Percentiles rank a stretch among this genome's conserved stretches.
Evolutionary conservation across 2,329 filamentous ascomycete genomes (phyloP).

Genomic region (Arthrinium puccinioides): DNA sequence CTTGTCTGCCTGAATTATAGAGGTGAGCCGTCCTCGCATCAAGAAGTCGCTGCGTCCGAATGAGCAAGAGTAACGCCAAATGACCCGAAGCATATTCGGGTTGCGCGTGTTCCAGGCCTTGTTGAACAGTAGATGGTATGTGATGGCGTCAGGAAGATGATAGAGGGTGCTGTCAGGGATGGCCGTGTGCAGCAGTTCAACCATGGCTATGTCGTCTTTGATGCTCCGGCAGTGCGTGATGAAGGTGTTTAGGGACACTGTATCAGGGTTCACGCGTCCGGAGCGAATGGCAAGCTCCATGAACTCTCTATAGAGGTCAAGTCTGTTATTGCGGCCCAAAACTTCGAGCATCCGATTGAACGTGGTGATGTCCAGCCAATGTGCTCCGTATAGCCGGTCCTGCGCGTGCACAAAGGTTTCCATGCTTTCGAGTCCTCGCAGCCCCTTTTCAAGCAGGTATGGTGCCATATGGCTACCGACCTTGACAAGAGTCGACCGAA

Average conservation of each 20-base stretch:
- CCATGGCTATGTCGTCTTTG: constrained; percentile 8
- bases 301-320: constrained; percentile 13
- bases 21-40: constrained; percentile 11
- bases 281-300: constrained; percentile 8
- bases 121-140: constrained; percentile 18
- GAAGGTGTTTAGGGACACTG: constrained; percentile 20
- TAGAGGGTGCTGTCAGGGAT: constrained; percentile 15
- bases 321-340: constrained; percentile 11
- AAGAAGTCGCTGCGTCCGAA: constrained; percentile 7
- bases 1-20: constrained; percentile 11
- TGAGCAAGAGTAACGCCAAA: constrained; percentile 20
- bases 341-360: constrained; percentile 20
- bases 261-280: constrained; percentile 8
- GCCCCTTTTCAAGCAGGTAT: constrained; percentile 11
- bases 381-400: constrained; percentile 12
- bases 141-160: constrained; percentile 12
- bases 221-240: constrained; percentile 14
- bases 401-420: constrained; percentile 11
- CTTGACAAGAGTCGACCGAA: constrained; percentile 11
- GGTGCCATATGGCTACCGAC: constrained; percentile 15
- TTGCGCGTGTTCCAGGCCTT: constrained; percentile 15
- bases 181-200: constrained; percentile 9
- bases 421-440: constrained; percentile 6
- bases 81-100: constrained; percentile 22
- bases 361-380: constrained; percentile 18